Percentiles rank a stretch among this genome's conserved stretches.
Evolutionary conservation across 2,329 filamentous ascomycete genomes (phyloP).

Genomic region (Microsporum canis): DNA sequence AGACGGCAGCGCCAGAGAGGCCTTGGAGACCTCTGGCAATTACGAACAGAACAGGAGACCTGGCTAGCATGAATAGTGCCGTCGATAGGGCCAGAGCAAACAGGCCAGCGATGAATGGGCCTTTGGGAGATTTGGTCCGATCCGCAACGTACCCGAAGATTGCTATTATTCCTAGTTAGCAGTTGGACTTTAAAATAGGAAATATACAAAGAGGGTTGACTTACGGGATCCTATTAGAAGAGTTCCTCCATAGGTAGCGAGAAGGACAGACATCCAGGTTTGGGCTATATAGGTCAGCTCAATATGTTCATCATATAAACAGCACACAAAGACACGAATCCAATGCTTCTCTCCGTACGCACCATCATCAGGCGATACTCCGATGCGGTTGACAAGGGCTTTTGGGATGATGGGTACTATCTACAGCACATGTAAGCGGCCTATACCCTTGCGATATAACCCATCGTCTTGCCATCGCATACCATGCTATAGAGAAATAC

Average conservation of each 20-base stretch:
- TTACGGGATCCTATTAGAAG: constrained; percentile 48
- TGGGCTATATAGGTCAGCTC: not conserved
- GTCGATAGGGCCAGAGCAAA: constrained; percentile 44
- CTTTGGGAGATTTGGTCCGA: constrained; percentile 40
- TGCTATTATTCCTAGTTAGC: constrained; percentile 6
- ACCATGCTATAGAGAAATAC: not conserved
- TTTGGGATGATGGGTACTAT: constrained; percentile 65
- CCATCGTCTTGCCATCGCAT: not conserved
- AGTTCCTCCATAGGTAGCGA: constrained; percentile 60
- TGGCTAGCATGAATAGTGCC: constrained; percentile 43
- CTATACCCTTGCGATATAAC: not conserved
- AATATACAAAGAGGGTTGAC: constrained; percentile 12
- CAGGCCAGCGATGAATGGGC: constrained; percentile 49
- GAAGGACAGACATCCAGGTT: constrained; percentile 47
- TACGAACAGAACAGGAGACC: constrained; percentile 38
- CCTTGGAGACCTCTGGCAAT: constrained; percentile 48
- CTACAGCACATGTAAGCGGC: not conserved
- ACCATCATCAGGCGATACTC: constrained; percentile 17
- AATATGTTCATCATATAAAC: not conserved
- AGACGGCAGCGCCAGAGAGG: constrained; percentile 47
- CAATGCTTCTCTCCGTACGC: not conserved
- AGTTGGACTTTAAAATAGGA: not conserved
- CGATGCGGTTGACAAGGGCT: constrained; percentile 46
- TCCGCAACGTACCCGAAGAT: constrained; percentile 44
- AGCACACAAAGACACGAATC: not conserved